phyloP scores from a whole-genome alignment of 176 grass and related monocot genomes.

The Paspalum notatum region DNA sequence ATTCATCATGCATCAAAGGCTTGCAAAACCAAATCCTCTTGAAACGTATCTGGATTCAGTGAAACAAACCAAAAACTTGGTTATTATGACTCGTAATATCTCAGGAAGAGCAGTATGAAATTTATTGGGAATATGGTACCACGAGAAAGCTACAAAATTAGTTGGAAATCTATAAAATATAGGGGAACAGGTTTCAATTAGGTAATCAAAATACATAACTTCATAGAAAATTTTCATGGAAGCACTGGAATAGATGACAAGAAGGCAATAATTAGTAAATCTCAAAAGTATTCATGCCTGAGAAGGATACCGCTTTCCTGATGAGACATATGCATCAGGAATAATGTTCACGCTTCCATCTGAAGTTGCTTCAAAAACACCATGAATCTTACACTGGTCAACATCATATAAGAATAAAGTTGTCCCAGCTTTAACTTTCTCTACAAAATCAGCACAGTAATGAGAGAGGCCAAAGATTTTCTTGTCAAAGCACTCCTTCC shows the following conservation, averaged over 20 bases:
- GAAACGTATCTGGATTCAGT: conserved; percentile 55
- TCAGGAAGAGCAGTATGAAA: neutral
- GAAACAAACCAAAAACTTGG: neutral
- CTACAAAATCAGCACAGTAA: conserved; percentile 41
- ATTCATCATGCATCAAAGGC: conserved; percentile 53
- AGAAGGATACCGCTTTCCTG: conserved; percentile 48
- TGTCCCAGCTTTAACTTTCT: conserved; percentile 58
- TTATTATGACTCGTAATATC: conserved; percentile 13
- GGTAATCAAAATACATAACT: neutral
- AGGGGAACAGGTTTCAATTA: neutral
- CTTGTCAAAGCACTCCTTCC: conserved; percentile 52
- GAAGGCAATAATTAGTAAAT: conserved; percentile 15
- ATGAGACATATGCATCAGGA: conserved; percentile 53
- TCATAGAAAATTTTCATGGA: neutral
- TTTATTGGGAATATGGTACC: neutral
- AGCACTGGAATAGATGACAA: neutral
- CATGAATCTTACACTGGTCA: conserved; percentile 58
- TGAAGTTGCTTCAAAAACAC: conserved; percentile 73
- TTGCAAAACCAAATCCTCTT: conserved; percentile 70
- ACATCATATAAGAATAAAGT: conserved; percentile 60
- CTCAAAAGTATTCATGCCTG: conserved; percentile 43
- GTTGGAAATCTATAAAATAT: neutral
- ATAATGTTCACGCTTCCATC: conserved; percentile 62
- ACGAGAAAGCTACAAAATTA: neutral
- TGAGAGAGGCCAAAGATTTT: conserved; percentile 61